A percentile compares a stretch with the other conserved stretches of the same genome.
phyloP scores from a whole-genome alignment of 225 moss, liverwort and hornwort species.

The Sphagnum contortum region DNA sequence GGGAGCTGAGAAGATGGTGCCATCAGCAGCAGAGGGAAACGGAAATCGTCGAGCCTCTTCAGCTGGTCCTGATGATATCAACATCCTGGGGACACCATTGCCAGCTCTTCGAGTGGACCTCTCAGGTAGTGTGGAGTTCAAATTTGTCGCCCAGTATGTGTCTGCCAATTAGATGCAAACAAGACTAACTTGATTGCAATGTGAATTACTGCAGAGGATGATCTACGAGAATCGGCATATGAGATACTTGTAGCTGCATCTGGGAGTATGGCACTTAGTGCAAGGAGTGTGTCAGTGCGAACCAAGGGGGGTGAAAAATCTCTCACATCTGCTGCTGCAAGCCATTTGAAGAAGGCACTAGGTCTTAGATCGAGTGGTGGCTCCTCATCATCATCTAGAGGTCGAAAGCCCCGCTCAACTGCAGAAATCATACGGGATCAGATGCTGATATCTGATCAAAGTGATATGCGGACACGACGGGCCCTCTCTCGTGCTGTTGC shows the following conservation, averaged over 20 bases:
- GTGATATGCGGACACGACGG: conserved; percentile 34
- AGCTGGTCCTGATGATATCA: no score
- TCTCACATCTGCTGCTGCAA: conserved; percentile 50
- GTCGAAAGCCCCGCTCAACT: conserved; percentile 22
- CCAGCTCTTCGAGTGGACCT: no score
- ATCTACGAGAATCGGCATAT: conserved; percentile 77
- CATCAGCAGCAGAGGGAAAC: no score
- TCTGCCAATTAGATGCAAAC: no score
- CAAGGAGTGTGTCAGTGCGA: conserved; percentile 18
- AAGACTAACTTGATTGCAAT: no score
- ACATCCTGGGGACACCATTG: no score
- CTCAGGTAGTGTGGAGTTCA: no score
- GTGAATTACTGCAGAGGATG: conserved; percentile 43
- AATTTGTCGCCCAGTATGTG: no score
- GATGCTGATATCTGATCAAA: conserved; percentile 37
- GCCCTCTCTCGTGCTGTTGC: conserved; percentile 48
- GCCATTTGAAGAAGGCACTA: conserved; percentile 48
- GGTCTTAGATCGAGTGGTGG: conserved; percentile 38
- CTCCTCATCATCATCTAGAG: conserved; percentile 26
- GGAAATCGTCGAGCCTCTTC: no score
- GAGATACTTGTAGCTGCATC: conserved; percentile 83
- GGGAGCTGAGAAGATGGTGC: no score
- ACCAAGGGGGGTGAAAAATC: conserved; percentile 12
- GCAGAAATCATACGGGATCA: conserved; percentile 35
- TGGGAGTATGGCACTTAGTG: conserved; percentile 52